Evolutionary conservation across 2,329 filamentous ascomycete species (phyloP), one percentile per base, ranked within the genome.

Genomic region (Fusarium floridanum): DNA sequence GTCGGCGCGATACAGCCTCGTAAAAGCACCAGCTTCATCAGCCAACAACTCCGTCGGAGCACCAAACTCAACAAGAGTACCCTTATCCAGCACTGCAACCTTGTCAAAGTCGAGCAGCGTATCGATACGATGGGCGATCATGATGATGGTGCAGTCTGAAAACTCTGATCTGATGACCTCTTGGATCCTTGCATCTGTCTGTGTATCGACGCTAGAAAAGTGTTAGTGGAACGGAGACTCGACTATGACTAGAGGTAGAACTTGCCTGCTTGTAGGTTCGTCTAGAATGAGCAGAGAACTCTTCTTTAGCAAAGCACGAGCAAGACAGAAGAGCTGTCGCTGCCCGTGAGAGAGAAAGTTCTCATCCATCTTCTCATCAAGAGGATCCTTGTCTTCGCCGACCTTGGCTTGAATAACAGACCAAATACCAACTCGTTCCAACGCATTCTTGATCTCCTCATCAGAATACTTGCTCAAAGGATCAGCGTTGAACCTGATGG

Each of bases 401-500:
- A 84, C 82, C 36, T 82, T 82, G 4, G 80, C 74, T n/a, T 82
- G 77, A 8, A 90, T 81, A 1, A 83, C 77, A 2, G 83, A 76
- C 82, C 83, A 86, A 1, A 91, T 79, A 5, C 85, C 83, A 0
- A 89, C 87, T 17, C 85, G 84, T 12, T 84, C 77, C 2, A 91
- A 79, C 0, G 86, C 86, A 3, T 78, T 72, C 43, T 83, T 81
- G 61, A 90, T 85, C 1, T 80, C 80, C 3, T 83, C 81, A 59
- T 89, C 84, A 1, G 82, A 80, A 50, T 80, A 80, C 7, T 75
- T 75, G 0, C 73, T 74, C 1, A 80, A 75, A 0, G 88, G 88
- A 68, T 90, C 87, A 1, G 87, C 80, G 56, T 90, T 91, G n/a
- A 82, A 80, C 1, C 87, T 83, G 1, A 91, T 80, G 0, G 81